These are phyloP conservation scores for Beauveria pseudobassiana DNA, from an alignment of 2,329 filamentous ascomycete species.

Conservation along the genomic window DNA sequence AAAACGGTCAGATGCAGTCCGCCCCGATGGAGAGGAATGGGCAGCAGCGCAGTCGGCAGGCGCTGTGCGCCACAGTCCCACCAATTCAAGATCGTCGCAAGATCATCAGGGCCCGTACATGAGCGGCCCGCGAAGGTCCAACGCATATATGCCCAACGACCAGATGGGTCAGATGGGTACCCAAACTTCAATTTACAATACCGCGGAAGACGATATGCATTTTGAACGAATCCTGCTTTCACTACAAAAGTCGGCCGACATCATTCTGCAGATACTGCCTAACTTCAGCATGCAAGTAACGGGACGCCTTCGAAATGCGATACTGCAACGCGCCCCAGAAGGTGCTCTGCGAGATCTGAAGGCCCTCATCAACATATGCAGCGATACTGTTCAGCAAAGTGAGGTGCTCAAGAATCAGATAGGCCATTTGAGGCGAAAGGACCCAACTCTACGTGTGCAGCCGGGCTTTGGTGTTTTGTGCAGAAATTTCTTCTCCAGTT, in stretches of 20 bases:
- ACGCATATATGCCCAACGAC: constrained; percentile 1
- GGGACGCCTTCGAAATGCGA: constrained; percentile 54
- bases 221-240: constrained; percentile 80
- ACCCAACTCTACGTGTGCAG: constrained; percentile 64
- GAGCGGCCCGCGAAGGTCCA: constrained; percentile 36
- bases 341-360: constrained; percentile 60
- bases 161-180: background rate
- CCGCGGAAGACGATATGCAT: constrained; percentile 63
- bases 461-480: constrained; percentile 61
- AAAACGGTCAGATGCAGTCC: constrained; percentile 37
- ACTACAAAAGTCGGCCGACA: constrained; percentile 64
- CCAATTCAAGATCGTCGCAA: constrained; percentile 33
- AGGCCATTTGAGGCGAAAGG: constrained; percentile 75
- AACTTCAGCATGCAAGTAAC: constrained; percentile 60
- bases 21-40: constrained; percentile 7
- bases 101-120: constrained; percentile 39
- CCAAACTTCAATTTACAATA: background rate
- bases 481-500: constrained; percentile 65
- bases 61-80: constrained; percentile 39
- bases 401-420: constrained; percentile 66
- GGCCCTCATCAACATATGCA: constrained; percentile 63
- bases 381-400: constrained; percentile 62
- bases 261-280: constrained; percentile 66
- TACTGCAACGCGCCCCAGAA: constrained; percentile 51
- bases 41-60: constrained; percentile 25